These are phyloP conservation scores for Amniculicola lignicola DNA, from an alignment of 495 filamentous ascomycete genomes.

Conservation along the genomic window DNA sequence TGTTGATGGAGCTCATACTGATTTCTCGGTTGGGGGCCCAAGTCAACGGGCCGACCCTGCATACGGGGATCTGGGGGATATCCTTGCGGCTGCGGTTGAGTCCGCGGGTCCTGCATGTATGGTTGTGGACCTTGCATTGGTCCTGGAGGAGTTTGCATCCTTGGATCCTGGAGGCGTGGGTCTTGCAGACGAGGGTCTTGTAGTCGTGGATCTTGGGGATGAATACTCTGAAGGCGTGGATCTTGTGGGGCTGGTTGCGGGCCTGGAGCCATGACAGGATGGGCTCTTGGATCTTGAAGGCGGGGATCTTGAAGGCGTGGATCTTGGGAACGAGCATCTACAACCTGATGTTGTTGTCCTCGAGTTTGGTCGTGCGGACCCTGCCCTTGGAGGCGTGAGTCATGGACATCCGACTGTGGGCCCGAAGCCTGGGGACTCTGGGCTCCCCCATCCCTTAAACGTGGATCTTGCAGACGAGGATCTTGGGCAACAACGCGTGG, in stretches of 20 bases:
- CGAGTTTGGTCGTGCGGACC: no score
- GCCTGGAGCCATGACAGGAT: not conserved
- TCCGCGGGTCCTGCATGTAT: slow-evolving; percentile 15
- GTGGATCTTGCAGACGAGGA: no score
- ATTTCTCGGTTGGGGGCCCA: slow-evolving; percentile 13
- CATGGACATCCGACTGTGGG: no score
- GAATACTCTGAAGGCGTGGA: not conserved
- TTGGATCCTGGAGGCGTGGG: not conserved
- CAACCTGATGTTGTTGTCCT: no score
- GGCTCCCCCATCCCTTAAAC: no score
- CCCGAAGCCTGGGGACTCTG: no score
- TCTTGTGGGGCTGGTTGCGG: no score
- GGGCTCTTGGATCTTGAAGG: not conserved
- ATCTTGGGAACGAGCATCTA: no score
- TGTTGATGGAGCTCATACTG: slow-evolving; percentile 31
- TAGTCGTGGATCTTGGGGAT: not conserved
- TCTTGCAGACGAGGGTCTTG: slow-evolving; percentile 9
- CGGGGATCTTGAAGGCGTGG: slow-evolving; percentile 5
- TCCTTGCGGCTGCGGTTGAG: slow-evolving; percentile 4
- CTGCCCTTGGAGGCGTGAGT: no score
- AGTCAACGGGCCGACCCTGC: not conserved
- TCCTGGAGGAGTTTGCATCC: not conserved
- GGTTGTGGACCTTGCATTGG: no score
- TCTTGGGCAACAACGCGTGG: no score
- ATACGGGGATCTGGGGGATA: slow-evolving; percentile 11